Evolutionary conservation across 2,329 filamentous ascomycete genomes (phyloP).

Genomic region (Simplicillium sp.): DNA sequence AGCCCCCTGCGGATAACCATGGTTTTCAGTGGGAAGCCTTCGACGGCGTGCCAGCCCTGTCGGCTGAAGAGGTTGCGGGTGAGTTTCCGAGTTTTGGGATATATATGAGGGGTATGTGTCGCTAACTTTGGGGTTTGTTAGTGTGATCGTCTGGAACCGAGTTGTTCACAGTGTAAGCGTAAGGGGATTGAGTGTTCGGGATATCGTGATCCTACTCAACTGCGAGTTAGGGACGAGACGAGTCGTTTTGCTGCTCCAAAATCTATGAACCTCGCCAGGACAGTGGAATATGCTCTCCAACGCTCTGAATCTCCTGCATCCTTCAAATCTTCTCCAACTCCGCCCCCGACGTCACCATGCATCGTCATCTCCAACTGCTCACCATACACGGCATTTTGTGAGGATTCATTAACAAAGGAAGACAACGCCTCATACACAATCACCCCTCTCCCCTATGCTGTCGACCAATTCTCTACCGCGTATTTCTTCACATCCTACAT

Average conservation of each 20-base stretch:
- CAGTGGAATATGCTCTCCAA: background rate
- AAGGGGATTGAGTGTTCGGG: conserved; percentile 15
- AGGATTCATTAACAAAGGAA: background rate
- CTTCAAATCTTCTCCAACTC: background rate
- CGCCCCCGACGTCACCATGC: too few species aligned
- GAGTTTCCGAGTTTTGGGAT: conserved; percentile 3
- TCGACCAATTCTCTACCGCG: conserved; percentile 7
- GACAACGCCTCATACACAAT: background rate
- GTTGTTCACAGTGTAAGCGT: conserved; percentile 17
- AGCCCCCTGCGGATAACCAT: conserved; percentile 4
- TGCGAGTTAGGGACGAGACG: conserved; percentile 17
- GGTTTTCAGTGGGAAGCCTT: conserved; percentile 19
- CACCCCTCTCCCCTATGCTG: background rate
- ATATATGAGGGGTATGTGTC: background rate
- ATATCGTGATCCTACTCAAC: conserved; percentile 13
- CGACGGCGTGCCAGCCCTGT: conserved; percentile 17
- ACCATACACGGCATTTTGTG: too few species aligned
- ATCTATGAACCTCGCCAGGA: conserved; percentile 3
- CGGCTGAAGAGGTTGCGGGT: conserved; percentile 15
- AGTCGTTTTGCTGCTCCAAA: conserved; percentile 9
- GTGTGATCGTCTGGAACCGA: conserved; percentile 15
- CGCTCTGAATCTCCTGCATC: background rate
- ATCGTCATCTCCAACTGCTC: background rate
- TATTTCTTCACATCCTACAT: conserved; percentile 17
- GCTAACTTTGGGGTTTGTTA: too few species aligned